Evolutionary conservation across 306 rosid species (phyloP).

Genomic region (Dryas octopetala): DNA sequence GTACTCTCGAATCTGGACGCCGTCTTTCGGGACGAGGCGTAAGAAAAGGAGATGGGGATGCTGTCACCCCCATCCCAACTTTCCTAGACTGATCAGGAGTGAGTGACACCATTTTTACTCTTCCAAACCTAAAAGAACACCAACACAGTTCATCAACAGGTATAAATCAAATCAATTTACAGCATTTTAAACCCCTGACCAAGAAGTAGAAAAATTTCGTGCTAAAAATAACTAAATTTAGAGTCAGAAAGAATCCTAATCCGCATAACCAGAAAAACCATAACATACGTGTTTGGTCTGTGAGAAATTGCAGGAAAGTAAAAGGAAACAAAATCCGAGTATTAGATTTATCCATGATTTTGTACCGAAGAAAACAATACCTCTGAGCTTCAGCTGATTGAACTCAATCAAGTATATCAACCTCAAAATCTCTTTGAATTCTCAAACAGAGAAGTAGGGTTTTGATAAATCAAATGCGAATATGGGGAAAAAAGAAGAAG

Average conservation of each 20-base stretch:
- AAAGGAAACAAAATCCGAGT: background rate
- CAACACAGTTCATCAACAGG: background rate
- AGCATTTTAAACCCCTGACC: background rate
- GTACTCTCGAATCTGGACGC: constrained; percentile 38
- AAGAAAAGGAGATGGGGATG: constrained; percentile 76
- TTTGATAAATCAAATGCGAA: background rate
- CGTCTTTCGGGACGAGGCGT: constrained; percentile 93
- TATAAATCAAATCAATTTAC: background rate
- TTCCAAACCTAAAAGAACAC: constrained; percentile 9
- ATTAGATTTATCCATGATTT: background rate
- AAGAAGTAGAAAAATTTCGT: background rate
- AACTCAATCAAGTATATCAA: background rate
- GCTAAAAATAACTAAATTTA: background rate
- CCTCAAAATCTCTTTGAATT: background rate
- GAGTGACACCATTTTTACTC: constrained; percentile 39
- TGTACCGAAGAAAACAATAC: background rate
- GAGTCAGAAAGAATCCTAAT: background rate
- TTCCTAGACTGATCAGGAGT: constrained; percentile 83
- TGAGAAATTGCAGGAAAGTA: too few relatives aligned
- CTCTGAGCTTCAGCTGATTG: background rate
- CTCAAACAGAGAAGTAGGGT: background rate
- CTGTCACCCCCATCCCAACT: constrained; percentile 63
- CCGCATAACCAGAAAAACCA: background rate
- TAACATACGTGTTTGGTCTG: background rate
- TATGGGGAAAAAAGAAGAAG: background rate